phyloP scores from a whole-genome alignment of 176 grass and related monocot genomes.

The Carex kokanica region DNA sequence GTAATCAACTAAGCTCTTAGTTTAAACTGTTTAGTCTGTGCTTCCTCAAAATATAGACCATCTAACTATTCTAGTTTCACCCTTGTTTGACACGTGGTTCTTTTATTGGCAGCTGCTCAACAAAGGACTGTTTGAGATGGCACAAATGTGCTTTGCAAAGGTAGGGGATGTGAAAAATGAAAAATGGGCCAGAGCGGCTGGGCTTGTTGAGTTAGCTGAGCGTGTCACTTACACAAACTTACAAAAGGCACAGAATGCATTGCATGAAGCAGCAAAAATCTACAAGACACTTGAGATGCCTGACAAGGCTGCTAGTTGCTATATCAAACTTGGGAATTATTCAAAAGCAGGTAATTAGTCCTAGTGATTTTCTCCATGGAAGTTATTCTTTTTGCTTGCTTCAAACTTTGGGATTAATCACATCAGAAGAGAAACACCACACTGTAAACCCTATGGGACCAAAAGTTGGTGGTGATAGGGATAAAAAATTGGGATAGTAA shows the following conservation, averaged over 20 bases:
- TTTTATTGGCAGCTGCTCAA: slow-evolving; percentile 53
- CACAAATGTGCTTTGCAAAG: slow-evolving; percentile 78
- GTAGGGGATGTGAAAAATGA: slow-evolving; percentile 57
- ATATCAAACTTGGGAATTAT: slow-evolving; percentile 63
- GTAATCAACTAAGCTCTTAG: background rate
- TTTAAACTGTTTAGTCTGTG: too few species aligned
- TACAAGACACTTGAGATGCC: slow-evolving; percentile 57
- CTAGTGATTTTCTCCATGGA: background rate
- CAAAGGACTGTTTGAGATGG: slow-evolving; percentile 71
- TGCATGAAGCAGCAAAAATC: slow-evolving; percentile 59
- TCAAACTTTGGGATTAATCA: background rate
- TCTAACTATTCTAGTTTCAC: background rate
- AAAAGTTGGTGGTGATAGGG: background rate
- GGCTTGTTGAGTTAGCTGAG: slow-evolving; percentile 58
- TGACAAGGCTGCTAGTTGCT: slow-evolving; percentile 62
- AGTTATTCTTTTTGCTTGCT: background rate
- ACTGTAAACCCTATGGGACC: background rate
- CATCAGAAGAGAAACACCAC: background rate
- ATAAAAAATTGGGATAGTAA: background rate
- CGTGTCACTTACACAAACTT: slow-evolving; percentile 37
- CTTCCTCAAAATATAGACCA: background rate
- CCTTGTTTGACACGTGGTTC: background rate
- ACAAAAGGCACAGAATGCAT: slow-evolving; percentile 33
- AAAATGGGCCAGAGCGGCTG: slow-evolving; percentile 75
- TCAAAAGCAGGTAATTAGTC: slow-evolving; percentile 48